These are phyloP conservation scores for Eucalyptus pauciflora DNA, from an alignment of 345 rosid genomes.

Conservation along the genomic window DNA sequence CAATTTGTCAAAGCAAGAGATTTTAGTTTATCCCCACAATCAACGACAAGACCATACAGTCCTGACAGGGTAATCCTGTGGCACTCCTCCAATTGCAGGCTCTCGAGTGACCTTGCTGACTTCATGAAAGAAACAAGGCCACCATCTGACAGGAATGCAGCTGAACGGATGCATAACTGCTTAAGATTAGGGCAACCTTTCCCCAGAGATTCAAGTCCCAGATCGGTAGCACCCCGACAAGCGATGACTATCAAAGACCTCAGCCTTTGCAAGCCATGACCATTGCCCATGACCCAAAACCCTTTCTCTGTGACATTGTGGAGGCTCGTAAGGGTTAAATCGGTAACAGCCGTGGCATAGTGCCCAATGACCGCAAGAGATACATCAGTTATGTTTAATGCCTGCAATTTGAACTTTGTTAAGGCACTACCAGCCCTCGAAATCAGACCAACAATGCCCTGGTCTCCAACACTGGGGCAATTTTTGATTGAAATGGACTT, in stretches of 20 bases:
- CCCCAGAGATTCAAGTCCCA: slow-evolving; percentile 66
- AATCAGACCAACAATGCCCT: slow-evolving; percentile 59
- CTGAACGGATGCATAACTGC: slow-evolving; percentile 36
- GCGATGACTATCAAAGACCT: slow-evolving; percentile 48
- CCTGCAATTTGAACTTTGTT: slow-evolving; percentile 62
- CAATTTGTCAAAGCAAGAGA: slow-evolving; percentile 58
- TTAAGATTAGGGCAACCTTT: slow-evolving; percentile 81
- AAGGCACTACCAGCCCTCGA: slow-evolving; percentile 37
- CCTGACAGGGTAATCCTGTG: slow-evolving; percentile 91
- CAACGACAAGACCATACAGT: slow-evolving; percentile 60
- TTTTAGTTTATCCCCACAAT: slow-evolving; percentile 65
- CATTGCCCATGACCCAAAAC: slow-evolving; percentile 96
- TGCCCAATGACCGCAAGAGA: slow-evolving; percentile 90
- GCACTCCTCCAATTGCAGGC: slow-evolving; percentile 87
- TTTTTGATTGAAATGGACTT: slow-evolving; percentile 58
- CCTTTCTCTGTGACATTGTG: slow-evolving; percentile 70
- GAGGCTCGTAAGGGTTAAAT: slow-evolving; percentile 51
- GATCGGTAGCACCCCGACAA: slow-evolving; percentile 68
- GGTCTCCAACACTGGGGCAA: slow-evolving; percentile 79
- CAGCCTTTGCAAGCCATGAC: slow-evolving; percentile 73
- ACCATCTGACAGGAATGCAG: slow-evolving; percentile 53
- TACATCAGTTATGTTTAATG: slow-evolving; percentile 67
- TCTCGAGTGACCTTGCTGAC: slow-evolving; percentile 57
- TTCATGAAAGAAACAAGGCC: slow-evolving; percentile 71
- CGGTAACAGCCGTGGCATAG: slow-evolving; percentile 70